Evolutionary conservation across 148 eudicot genomes (phyloP).

Genomic region (Vaccinium corymbosum): DNA sequence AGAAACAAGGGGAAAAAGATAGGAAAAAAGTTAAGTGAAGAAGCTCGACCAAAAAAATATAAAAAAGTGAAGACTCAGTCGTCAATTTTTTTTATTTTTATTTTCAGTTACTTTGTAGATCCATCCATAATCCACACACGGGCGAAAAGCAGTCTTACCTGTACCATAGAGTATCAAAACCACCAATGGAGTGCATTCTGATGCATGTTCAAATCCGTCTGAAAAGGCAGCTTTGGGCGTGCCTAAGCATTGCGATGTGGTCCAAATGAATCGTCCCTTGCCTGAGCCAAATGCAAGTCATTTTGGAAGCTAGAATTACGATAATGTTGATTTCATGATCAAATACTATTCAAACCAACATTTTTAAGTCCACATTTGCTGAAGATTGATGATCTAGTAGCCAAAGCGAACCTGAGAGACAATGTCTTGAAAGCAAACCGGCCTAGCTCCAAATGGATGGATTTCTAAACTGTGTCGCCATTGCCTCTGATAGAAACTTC

Average conservation of each 20-base stretch:
- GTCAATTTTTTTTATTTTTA: not conserved
- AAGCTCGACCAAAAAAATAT: no score
- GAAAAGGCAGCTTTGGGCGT: not conserved
- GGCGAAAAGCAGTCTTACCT: not conserved
- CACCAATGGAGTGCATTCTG: not conserved
- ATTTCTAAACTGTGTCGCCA: constrained; percentile 73
- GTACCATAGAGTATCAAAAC: not conserved
- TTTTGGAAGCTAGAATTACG: not conserved
- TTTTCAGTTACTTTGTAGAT: not conserved
- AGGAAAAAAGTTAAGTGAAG: not conserved
- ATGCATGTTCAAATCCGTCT: not conserved
- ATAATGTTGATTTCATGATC: not conserved
- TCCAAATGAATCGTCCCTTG: constrained; percentile 7
- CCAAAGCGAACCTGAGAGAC: constrained; percentile 5
- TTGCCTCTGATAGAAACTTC: constrained; percentile 68
- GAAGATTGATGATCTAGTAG: constrained; percentile 3
- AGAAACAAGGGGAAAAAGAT: not conserved
- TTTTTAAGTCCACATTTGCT: not conserved
- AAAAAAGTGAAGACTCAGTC: not conserved
- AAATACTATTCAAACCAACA: not conserved
- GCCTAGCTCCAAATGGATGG: constrained; percentile 70
- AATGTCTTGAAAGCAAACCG: not conserved
- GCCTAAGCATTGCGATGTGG: not conserved
- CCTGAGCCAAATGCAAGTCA: not conserved
- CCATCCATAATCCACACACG: not conserved